A percentile compares a stretch with the other conserved stretches of the same genome.
Conservation (phyloP, 2,329 filamentous ascomycete genomes). For the Cryphonectria nitschkei region DNA sequence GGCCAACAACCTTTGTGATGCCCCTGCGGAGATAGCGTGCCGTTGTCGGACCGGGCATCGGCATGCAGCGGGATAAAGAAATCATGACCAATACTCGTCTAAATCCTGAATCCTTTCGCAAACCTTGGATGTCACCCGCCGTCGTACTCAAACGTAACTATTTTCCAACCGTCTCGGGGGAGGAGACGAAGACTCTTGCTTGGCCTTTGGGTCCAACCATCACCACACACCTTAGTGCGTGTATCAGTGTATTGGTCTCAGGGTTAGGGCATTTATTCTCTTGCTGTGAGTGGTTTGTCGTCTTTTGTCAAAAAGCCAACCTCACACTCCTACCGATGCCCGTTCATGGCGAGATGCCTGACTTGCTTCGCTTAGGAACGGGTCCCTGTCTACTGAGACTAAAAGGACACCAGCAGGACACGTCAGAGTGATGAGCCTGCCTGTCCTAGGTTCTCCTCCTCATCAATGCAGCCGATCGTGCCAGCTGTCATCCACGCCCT, state of each 20-base stretch:
- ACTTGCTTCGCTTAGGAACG: background rate
- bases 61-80: slow-evolving; percentile 4
- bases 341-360: background rate
- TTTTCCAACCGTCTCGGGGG: background rate
- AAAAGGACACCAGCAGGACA: too few relatives aligned
- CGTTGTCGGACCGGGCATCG: slow-evolving; percentile 7
- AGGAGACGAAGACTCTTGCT: background rate
- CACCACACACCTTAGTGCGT: background rate
- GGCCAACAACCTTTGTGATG: background rate
- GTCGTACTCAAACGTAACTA: background rate
- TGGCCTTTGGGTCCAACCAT: background rate
- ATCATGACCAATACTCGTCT: background rate
- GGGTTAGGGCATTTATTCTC: background rate
- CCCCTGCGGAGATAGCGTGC: slow-evolving; percentile 1
- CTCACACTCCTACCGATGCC: background rate
- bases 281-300: background rate
- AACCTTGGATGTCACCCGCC: background rate
- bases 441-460: background rate
- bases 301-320: background rate
- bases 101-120: background rate
- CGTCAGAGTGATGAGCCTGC: background rate
- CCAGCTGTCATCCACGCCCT: background rate
- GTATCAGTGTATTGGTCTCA: background rate
- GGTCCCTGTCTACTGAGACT: background rate
- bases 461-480: background rate